Percentiles rank a stretch among this genome's conserved stretches.
These are phyloP conservation scores for Sherardia arvensis DNA, from an alignment of 257 asterid species.

Conservation along the genomic window DNA sequence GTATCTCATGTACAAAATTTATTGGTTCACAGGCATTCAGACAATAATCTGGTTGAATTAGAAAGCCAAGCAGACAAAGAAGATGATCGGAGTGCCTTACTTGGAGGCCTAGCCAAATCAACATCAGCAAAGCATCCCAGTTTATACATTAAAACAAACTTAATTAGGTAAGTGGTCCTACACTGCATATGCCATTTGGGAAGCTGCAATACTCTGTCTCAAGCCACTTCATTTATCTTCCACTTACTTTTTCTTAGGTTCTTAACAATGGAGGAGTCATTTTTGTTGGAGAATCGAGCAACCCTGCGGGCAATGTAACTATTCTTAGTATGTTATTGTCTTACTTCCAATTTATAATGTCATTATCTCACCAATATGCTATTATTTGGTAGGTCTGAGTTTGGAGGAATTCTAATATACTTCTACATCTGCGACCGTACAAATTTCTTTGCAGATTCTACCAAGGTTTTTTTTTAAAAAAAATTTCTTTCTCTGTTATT, in stretches of 20 bases:
- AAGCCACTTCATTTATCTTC: slow-evolving; percentile 16
- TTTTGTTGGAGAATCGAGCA: slow-evolving; percentile 41
- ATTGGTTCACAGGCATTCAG: slow-evolving; percentile 60
- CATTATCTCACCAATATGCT: slow-evolving; percentile 15
- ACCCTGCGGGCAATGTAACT: slow-evolving; percentile 38
- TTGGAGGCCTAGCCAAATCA: slow-evolving; percentile 77
- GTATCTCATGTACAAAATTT: slow-evolving; percentile 19
- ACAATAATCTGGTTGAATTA: slow-evolving; percentile 59
- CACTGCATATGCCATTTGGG: slow-evolving; percentile 4
- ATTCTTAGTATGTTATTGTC: slow-evolving; percentile 6
- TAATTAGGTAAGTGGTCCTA: slow-evolving; percentile 45
- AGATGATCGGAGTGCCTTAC: slow-evolving; percentile 65
- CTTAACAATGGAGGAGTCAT: slow-evolving; percentile 41
- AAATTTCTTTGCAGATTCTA: slow-evolving; percentile 66
- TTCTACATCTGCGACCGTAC: slow-evolving; percentile 91
- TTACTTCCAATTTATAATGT: slow-evolving; percentile 1
- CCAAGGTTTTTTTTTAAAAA: slow-evolving; percentile 61
- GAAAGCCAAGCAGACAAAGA: slow-evolving; percentile 57
- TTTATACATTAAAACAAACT: slow-evolving; percentile 61
- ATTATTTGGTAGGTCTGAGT: slow-evolving; percentile 66
- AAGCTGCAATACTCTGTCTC: slow-evolving; percentile 9
- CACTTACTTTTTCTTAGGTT: slow-evolving; percentile 25
- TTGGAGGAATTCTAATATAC: slow-evolving; percentile 74
- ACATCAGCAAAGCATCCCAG: slow-evolving; percentile 46
- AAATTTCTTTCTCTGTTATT: neutral